Base-by-base conservation (phyloP, 192 early-diverging fungal genomes). In the Coemansia sp. region DNA sequence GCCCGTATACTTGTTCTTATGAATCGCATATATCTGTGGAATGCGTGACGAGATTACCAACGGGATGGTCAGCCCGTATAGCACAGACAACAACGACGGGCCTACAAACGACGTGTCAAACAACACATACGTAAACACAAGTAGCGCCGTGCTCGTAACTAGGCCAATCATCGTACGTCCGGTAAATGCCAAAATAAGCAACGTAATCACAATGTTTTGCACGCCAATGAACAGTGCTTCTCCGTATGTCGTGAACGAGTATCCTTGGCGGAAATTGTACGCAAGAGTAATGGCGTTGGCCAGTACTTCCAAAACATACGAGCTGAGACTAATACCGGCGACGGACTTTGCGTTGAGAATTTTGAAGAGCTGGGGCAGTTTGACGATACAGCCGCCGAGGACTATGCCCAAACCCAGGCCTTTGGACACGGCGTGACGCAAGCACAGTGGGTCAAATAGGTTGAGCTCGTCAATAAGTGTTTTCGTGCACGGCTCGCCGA, bases 341-440 rank as follows among this genome's bases (percentile, higher is more conserved):
- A 88, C 88, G 26, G 90, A 91, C 52, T 76, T 59, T 37, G 87
- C 80, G 20, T 71, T 69, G 17, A 93, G 51, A 51, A 98, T 96
- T 62, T 96, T 99, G 70, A 93, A 69, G 31, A 99, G 95, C 59
- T 99, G 96, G 7, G 97, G 97, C 25, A 99, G 74, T 75, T 99
- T 99, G 59, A 98, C 86, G 37, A 98, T 87, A 34, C 91, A 87
- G n/a, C 93, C 91, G 42, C 91, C 94, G 5, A 88, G 64, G n/a
- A 98, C 92, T 57, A 99, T 94, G n/a, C 93, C 94, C 20, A 99
- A 60, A 0, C 95, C 92, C 12, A 99, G 89, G 0, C 88, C 92
- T 70, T 98, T 98, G 23, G 93, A 94, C 56, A 97, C 66, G 21
- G 87, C 72, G 53, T 90, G 87, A 66, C 91, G 91, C 60, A 93